Evolutionary conservation across 768 basidiomycete genomes (phyloP).

Genomic region (Gloeostereum incarnatum): DNA sequence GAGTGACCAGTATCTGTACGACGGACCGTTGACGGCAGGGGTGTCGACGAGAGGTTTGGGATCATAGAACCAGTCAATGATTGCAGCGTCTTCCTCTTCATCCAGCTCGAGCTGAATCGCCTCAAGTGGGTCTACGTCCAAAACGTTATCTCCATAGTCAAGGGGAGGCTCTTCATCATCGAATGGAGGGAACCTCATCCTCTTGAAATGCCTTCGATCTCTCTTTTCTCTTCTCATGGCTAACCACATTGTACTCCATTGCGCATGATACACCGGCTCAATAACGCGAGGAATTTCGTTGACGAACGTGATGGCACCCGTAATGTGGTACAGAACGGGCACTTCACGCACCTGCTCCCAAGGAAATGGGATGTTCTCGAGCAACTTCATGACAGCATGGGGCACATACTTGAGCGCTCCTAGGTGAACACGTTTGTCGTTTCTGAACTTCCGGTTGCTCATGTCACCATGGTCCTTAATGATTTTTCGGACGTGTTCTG

Average conservation of each 20-base stretch:
- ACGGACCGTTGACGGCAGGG: conserved; percentile 83
- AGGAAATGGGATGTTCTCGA: conserved; percentile 96
- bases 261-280: conserved; percentile 96
- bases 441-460: conserved; percentile 98
- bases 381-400: conserved; percentile 97
- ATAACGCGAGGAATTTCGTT: conserved; percentile 96
- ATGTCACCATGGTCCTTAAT: conserved; percentile 99
- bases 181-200: conserved; percentile 99
- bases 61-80: conserved; percentile 98
- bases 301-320: conserved; percentile 98
- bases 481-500: conserved; percentile 98
- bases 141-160: conserved; percentile 97
- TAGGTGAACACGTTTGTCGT: conserved; percentile 98
- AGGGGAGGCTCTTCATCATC: conserved; percentile 99
- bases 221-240: conserved; percentile 99
- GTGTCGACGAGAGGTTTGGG: conserved; percentile 90
- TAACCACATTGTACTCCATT: conserved; percentile 99
- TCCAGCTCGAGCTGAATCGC: conserved; percentile 97
- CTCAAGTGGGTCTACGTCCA: conserved; percentile 96
- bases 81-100: conserved; percentile 81
- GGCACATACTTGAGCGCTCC: conserved; percentile 98
- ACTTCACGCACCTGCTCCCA: conserved; percentile 99
- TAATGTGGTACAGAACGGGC: conserved; percentile 96
- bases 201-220: conserved; percentile 97
- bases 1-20: conserved; percentile 90